These are phyloP conservation scores for Jatropha podagrica DNA, from an alignment of 441 rosid genomes.

Conservation along the genomic window DNA sequence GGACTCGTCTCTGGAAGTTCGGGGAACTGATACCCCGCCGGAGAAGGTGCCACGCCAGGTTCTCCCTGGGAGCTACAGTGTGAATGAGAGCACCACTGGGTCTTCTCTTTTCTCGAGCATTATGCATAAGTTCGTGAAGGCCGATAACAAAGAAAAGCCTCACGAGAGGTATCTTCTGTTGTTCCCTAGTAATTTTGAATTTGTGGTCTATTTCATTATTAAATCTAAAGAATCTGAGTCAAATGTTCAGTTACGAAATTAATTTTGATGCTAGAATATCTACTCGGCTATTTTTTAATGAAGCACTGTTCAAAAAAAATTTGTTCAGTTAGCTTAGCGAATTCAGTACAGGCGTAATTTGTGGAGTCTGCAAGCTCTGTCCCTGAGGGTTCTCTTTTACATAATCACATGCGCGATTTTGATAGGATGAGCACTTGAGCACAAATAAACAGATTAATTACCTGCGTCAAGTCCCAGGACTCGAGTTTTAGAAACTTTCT, in stretches of 20 bases:
- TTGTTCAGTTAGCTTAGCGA: neutral
- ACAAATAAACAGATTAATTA: no score
- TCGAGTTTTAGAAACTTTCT: neutral
- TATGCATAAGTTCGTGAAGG: constrained; percentile 87
- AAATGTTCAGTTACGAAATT: neutral
- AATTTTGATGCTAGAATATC: neutral
- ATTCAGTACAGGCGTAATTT: no score
- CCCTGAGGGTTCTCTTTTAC: neutral
- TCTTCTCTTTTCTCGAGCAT: constrained; percentile 81
- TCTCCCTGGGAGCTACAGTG: constrained; percentile 38
- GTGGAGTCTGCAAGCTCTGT: no score
- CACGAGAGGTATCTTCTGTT: constrained; percentile 39
- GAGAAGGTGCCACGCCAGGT: constrained; percentile 86
- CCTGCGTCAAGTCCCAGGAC: neutral
- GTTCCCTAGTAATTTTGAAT: constrained; percentile 4
- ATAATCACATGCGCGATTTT: neutral
- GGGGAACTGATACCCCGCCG: constrained; percentile 89
- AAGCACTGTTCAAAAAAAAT: neutral
- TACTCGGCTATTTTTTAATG: neutral
- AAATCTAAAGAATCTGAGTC: neutral
- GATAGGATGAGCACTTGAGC: neutral
- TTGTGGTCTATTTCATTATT: constrained; percentile 11
- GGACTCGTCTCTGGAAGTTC: constrained; percentile 45
- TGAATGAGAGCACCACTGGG: constrained; percentile 33
- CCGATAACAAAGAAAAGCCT: constrained; percentile 41